A percentile compares a stretch with the other conserved stretches of the same genome.
phyloP scores from a whole-genome alignment of 345 rosid genomes.

The Melastoma malabathricum region DNA sequence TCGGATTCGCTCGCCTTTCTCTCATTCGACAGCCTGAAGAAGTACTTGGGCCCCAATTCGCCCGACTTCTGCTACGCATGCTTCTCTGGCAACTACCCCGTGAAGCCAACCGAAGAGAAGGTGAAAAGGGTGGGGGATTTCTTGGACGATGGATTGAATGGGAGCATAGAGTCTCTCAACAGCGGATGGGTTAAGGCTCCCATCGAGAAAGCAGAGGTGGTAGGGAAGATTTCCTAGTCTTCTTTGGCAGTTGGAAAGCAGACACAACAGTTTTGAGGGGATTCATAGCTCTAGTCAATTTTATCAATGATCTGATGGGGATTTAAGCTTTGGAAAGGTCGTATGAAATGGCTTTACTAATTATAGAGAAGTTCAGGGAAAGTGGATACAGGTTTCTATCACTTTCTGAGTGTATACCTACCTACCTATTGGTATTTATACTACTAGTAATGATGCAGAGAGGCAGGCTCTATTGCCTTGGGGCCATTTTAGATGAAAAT shows the following conservation, averaged over 20 bases:
- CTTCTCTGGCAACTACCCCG: conserved; percentile 82
- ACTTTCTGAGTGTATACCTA: no score
- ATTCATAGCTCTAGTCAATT: no score
- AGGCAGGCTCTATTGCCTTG: no score
- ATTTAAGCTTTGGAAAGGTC: no score
- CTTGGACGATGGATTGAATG: conserved; percentile 73
- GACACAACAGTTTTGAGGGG: no score
- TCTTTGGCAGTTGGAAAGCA: conserved; percentile 1
- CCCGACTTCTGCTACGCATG: conserved; percentile 76
- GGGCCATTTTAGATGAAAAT: no score
- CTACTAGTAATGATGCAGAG: no score
- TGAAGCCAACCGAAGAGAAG: conserved; percentile 54
- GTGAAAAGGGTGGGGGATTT: conserved; percentile 83
- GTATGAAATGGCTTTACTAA: no score
- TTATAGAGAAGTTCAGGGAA: no score
- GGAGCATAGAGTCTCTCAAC: conserved; percentile 50
- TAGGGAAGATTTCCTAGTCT: conserved; percentile 7
- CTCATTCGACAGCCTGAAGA: conserved; percentile 48
- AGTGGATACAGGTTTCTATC: no score
- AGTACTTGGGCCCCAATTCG: conserved; percentile 36
- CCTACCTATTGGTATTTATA: no score
- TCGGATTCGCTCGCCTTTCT: conserved; percentile 81
- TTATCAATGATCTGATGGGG: no score
- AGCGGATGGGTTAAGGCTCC: conserved; percentile 65
- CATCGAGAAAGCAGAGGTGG: conserved; percentile 9